Conservation (phyloP, 306 rosid species). For the Argentina anserina region DNA sequence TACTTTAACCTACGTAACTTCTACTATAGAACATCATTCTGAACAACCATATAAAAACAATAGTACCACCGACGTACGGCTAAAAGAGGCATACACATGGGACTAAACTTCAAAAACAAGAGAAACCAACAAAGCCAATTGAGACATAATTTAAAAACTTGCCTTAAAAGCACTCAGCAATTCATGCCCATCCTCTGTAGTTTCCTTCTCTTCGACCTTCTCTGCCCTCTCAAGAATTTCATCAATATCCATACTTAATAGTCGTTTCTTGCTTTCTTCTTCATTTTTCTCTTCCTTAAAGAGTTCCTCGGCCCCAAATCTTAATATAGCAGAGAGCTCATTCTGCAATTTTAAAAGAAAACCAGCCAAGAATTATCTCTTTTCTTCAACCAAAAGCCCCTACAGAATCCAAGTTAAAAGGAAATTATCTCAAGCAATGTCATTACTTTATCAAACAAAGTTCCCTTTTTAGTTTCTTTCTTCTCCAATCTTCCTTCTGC, state of each 20-base stretch:
- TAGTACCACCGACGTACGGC: not conserved
- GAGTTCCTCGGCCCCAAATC: slow-evolving; percentile 99
- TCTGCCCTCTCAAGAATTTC: slow-evolving; percentile 99
- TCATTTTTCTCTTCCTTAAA: slow-evolving; percentile 94
- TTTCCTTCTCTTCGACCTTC: slow-evolving; percentile 92
- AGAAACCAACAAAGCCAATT: slow-evolving; percentile 10
- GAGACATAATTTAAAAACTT: slow-evolving; percentile 30
- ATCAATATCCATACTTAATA: slow-evolving; percentile 89
- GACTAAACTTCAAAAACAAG: not conserved
- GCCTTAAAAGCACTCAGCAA: slow-evolving; percentile 95
- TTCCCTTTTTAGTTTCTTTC: slow-evolving; percentile 90
- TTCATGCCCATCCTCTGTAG: slow-evolving; percentile 68
- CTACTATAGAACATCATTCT: slow-evolving; percentile 4
- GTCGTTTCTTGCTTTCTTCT: slow-evolving; percentile 94
- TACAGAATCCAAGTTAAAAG: not conserved
- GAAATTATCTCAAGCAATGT: slow-evolving; percentile 11
- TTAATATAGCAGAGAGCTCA: slow-evolving; percentile 90
- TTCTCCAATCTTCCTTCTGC: slow-evolving; percentile 99
- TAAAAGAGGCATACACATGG: not conserved
- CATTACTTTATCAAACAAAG: slow-evolving; percentile 89
- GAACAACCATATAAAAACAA: not conserved
- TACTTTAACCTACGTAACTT: not conserved
- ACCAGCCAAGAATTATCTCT: not conserved
- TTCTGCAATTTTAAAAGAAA: slow-evolving; percentile 51
- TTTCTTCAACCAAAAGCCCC: not conserved